These are phyloP conservation scores for Combretum micranthum DNA, from an alignment of 345 rosid genomes.

Conservation along the genomic window DNA sequence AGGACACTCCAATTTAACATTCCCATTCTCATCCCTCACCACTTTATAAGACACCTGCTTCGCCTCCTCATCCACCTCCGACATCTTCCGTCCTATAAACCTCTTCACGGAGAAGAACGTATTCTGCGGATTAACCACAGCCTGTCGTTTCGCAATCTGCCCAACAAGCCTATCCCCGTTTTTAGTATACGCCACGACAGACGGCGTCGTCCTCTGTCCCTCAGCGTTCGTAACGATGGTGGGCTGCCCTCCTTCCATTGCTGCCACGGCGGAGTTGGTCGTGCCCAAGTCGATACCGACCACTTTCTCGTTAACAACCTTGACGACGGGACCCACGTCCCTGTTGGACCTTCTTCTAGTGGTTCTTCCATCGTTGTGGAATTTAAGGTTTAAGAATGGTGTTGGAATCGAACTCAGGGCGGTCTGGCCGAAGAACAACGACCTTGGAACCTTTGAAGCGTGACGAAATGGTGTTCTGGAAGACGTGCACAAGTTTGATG, in stretches of 20 bases:
- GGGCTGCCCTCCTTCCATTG: conserved; percentile 99
- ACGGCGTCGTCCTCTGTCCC: conserved; percentile 97
- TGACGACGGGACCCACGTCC: conserved; percentile 47
- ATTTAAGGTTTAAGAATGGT: conserved; percentile 48
- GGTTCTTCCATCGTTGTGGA: conserved; percentile 53
- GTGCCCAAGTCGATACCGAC: conserved; percentile 97
- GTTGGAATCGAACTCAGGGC: conserved; percentile 17
- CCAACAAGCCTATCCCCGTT: conserved; percentile 88
- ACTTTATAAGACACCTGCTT: conserved; percentile 90
- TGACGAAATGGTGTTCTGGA: not conserved
- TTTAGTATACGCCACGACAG: conserved; percentile 90
- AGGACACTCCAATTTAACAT: conserved; percentile 96
- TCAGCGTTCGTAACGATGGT: conserved; percentile 94
- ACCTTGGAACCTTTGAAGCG: not conserved
- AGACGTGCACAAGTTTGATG: not conserved
- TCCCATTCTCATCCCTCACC: conserved; percentile 83
- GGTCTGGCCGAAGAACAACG: not conserved
- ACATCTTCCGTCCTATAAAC: conserved; percentile 96
- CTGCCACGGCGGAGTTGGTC: conserved; percentile 96
- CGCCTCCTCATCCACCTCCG: conserved; percentile 90
- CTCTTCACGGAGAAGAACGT: conserved; percentile 98
- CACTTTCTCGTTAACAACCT: conserved; percentile 79
- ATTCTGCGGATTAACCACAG: conserved; percentile 97
- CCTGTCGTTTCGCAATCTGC: conserved; percentile 96
- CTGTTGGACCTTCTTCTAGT: conserved; percentile 59